Base-by-base conservation (phyloP, 2,329 filamentous ascomycete genomes). In the Pseudocercospora macadamiae region DNA sequence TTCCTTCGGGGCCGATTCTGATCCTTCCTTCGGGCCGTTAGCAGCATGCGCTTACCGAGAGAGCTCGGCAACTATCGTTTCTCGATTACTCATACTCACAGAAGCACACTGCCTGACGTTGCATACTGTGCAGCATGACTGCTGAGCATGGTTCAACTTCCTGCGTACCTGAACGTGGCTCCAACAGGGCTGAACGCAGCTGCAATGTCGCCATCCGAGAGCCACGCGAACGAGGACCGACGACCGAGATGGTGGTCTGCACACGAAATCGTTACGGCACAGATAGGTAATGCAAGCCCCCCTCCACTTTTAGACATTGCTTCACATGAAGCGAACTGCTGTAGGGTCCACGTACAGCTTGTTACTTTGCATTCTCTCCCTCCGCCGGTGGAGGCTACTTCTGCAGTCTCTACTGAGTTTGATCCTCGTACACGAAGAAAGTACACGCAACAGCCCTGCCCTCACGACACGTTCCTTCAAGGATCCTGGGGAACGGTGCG, bases 161-260 rank as follows among this genome's bases (percentile, higher is more conserved):
- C 39, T 45, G 42, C 42, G 42, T 45, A 45, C 42, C 42, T 45
- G 42, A 45, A 45, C 10, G 42, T 45, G 42, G 42, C 42, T 45
- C 19, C 10, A 45, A 45, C 21, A 45, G 42, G 42, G 42, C 21
- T 45, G 42, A 45, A 45, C 21, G 42, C 21, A 26, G 42, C 42
- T 45, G 42, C 42, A 45, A 45, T 45, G 21, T 45, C 42, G 42
- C 42, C 21, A 26, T 45, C 42, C 42, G 42, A 45, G 42, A 25
- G 9, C 42, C 42, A 45, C 42, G 42, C 42, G 42, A 45, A 45
- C 10, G 14, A 45, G 18, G 42, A 45, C 42, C 42, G 36, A 39
- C n/a, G n/a, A 32, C 6, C 6, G 6, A 32, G 28, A 21, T 21
- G 9, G 19, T 45, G 23, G 10, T n/a, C 18, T 14, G 42, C 42